These are phyloP conservation scores for Phanerochaete sordida DNA, from an alignment of 768 basidiomycete species.

Conservation along the genomic window DNA sequence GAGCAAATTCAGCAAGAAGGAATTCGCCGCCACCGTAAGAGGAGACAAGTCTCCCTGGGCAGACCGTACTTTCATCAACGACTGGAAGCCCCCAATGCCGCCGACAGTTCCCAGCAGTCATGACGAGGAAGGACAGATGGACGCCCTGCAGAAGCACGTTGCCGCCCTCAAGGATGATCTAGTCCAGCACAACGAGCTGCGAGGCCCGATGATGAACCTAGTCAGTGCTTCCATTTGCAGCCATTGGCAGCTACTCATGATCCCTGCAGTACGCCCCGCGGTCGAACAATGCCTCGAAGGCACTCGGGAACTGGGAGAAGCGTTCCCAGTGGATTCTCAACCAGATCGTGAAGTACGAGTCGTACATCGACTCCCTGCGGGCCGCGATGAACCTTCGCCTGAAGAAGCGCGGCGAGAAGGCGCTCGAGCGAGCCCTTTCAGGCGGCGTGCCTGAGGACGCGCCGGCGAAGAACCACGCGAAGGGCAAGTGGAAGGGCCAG, in stretches of 20 bases:
- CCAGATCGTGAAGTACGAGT: slow-evolving; percentile 94
- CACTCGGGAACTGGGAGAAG: slow-evolving; percentile 88
- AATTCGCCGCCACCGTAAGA: slow-evolving; percentile 63
- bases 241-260: background rate
- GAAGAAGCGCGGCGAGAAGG: slow-evolving; percentile 89
- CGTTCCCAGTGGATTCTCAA: slow-evolving; percentile 85
- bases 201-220: slow-evolving; percentile 76
- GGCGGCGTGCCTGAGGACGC: slow-evolving; percentile 32
- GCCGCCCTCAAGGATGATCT: slow-evolving; percentile 71
- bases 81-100: slow-evolving; percentile 91
- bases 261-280: slow-evolving; percentile 71
- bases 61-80: slow-evolving; percentile 78
- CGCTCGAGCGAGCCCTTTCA: slow-evolving; percentile 56
- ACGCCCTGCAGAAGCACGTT: slow-evolving; percentile 84
- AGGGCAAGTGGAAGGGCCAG: slow-evolving; percentile 37
- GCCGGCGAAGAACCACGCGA: slow-evolving; percentile 23
- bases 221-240: slow-evolving; percentile 41
- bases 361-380: slow-evolving; percentile 89
- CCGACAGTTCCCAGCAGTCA: slow-evolving; percentile 81
- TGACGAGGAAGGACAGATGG: slow-evolving; percentile 91
- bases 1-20: slow-evolving; percentile 71
- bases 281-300: slow-evolving; percentile 68
- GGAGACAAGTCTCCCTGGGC: slow-evolving; percentile 66
- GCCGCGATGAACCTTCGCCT: slow-evolving; percentile 79
- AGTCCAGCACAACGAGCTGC: slow-evolving; percentile 77